Base-by-base conservation (phyloP, 768 basidiomycete species). In the Boletus reticuloceps region DNA sequence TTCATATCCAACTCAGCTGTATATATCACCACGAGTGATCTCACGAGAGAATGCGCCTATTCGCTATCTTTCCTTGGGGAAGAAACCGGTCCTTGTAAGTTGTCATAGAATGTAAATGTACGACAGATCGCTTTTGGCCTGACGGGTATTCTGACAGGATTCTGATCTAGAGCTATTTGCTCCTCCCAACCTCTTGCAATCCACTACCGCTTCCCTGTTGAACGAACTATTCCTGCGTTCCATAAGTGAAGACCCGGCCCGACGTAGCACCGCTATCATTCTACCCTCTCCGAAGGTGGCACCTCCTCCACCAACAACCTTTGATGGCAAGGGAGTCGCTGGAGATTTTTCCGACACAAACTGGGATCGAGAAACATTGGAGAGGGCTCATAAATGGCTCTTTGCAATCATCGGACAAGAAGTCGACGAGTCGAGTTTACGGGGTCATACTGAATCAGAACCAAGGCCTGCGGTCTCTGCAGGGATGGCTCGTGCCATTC, bases 131-230 rank as follows among this genome's bases (percentile, higher is more conserved):
- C 4, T 10, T 41, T 20, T 5, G 13, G 36, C 16, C 45, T 64
- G 50, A 67, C 22, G 6, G 4, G n/a, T 11, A 1, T 22, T 22
- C 25, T 31, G 20, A 25, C 29, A 82, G 79, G 65, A 68, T 53
- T 56, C 65, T 4, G 61, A 68, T 19, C 69, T 74, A 0, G 59
- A 75, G 47, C 66, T 64, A 1, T 84, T 84, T 50, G 62, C 74
- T 4, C 79, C 84, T 4, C 85, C 85, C 16, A 86, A 86, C 58
- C 72, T 86, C 34, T 63, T 84, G 43, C 79, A 78, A 56, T 76
- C 78, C 6, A 77, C 81, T 2, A 77, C 82, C 0, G 82, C 85
- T 6, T 75, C 84, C 2, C 73, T 86, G 55, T 64, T 86, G 52
- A 71, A 60, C 22, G 50, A 46, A 27, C 29, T 63, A 9, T 63